Base-by-base conservation (phyloP, 2,329 filamentous ascomycete species). In the Lachnellula hyalina region DNA sequence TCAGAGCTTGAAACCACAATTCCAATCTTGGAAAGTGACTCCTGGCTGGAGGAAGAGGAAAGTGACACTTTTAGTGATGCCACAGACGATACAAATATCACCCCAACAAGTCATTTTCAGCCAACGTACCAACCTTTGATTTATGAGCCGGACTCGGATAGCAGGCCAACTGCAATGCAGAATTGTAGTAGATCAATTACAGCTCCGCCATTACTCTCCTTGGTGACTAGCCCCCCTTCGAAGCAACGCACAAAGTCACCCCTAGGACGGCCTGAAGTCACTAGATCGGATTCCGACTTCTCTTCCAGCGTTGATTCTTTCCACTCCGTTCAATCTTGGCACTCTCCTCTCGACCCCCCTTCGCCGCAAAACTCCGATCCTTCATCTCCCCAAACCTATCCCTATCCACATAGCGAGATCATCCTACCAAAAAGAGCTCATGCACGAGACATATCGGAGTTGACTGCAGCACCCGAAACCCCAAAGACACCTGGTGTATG, bases 221-320 rank as follows among this genome's bases (percentile, higher is more conserved):
- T 77, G 6, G 65, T 74, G 40, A 71, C 73, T 8, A 74, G 75
- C 41, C 66, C 75, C 17, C 72, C 75, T 21, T 73, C 74, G 21
- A 68, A 67, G 53, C 63, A 62, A n/a, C 62, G 64, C 38, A 57
- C 59, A 52, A 60, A 53, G 25, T 59, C 61, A 23, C 57, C 60
- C 49, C 60, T 53, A 49, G 63, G 50, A 45, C 58, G 44, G 51
- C 63, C 32, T 56, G 66, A 55, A 5, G 51, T 54, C 15, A 48
- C 54, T 47, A 66, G 66, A 35, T 63, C 67, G 11, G 63, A 62
- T 14, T 66, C 68, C 34, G 68, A 70, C 35, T 63, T 68, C n/a
- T 80, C 79, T 9, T 75, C 77, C 4, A 72, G 73, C 32, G 73
- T 75, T 15, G 79, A 81, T 51, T 82, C 81, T 0, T 82, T 83